Percentiles rank a stretch among this genome's conserved stretches.
phyloP scores from a whole-genome alignment of 2,329 filamentous ascomycete genomes.

The Diaporthe sp. region DNA sequence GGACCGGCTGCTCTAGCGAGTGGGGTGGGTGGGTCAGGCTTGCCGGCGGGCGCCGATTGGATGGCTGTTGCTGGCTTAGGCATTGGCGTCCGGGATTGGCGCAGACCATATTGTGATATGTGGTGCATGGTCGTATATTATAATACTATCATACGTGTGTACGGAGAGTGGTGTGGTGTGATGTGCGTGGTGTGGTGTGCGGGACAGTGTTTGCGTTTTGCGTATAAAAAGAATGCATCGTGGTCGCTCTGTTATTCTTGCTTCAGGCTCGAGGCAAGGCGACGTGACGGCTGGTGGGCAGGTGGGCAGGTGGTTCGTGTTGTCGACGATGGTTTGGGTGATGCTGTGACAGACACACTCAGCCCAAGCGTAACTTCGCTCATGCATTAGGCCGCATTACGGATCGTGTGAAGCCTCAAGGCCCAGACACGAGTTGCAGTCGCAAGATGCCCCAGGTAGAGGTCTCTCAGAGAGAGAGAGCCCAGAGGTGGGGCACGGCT shows the following conservation, averaged over 20 bases:
- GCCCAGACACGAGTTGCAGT: conserved; percentile 17
- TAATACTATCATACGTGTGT: not conserved
- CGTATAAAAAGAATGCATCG: conserved; percentile 1
- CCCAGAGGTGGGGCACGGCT: not conserved
- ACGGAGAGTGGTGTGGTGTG: not conserved
- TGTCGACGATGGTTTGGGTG: conserved; percentile 1
- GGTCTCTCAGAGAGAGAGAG: not conserved
- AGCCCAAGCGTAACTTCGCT: conserved; percentile 26
- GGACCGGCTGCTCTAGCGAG: conserved; percentile 10
- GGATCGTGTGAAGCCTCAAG: not conserved
- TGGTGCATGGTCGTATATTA: not conserved
- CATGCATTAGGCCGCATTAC: not conserved
- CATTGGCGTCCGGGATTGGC: conserved; percentile 9
- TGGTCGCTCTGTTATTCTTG: not conserved
- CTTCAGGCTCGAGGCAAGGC: conserved; percentile 1
- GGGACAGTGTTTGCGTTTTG: not conserved
- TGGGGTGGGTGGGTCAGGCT: conserved; percentile 10
- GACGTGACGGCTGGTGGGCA: not conserved
- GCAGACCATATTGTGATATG: not conserved
- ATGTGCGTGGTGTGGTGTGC: not conserved
- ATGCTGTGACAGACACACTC: not conserved
- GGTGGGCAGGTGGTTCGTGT: not conserved
- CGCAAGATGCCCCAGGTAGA: conserved; percentile 5
- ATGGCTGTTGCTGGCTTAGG: not conserved
- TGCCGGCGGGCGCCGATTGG: conserved; percentile 30